A percentile compares a stretch with the other conserved stretches of the same genome.
Conservation (phyloP, 2,329 filamentous ascomycete species). For the Cyanodermella asteris region DNA sequence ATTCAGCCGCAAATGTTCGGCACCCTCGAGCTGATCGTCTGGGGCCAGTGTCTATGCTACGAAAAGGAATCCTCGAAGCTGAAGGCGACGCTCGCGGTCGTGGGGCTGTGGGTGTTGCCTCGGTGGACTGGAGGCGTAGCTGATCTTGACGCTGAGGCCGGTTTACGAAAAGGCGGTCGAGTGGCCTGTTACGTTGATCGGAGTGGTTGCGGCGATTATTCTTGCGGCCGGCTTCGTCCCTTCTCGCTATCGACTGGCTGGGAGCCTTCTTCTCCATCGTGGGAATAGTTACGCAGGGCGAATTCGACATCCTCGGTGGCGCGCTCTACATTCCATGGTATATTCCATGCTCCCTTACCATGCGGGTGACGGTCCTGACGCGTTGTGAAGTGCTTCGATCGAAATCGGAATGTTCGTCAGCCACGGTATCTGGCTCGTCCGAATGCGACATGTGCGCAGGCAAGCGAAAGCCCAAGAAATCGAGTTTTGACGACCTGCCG, state of each 20-base stretch:
- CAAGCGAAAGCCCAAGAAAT: conserved; percentile 29
- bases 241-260: conserved; percentile 34
- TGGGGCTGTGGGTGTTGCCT: conserved; percentile 22
- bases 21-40: conserved; percentile 25
- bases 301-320: conserved; percentile 39
- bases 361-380: background rate
- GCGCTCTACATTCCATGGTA: conserved; percentile 39
- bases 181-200: conserved; percentile 33
- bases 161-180: conserved; percentile 28
- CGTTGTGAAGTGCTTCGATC: conserved; percentile 11
- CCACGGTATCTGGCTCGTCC: conserved; percentile 36
- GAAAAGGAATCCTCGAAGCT: conserved; percentile 18
- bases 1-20: conserved; percentile 33
- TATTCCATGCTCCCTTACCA: background rate
- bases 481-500: conserved; percentile 32
- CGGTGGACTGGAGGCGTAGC: conserved; percentile 30
- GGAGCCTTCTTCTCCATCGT: conserved; percentile 43
- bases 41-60: conserved; percentile 31
- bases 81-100: conserved; percentile 23
- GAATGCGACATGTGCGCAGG: conserved; percentile 29
- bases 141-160: conserved; percentile 33
- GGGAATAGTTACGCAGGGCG: conserved; percentile 34
- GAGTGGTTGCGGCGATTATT: conserved; percentile 34
- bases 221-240: conserved; percentile 35
- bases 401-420: conserved; percentile 38